Percentiles rank a stretch among this genome's conserved stretches.
phyloP scores from a whole-genome alignment of 2,329 filamentous ascomycete species.

The Hypoxylon sp. region DNA sequence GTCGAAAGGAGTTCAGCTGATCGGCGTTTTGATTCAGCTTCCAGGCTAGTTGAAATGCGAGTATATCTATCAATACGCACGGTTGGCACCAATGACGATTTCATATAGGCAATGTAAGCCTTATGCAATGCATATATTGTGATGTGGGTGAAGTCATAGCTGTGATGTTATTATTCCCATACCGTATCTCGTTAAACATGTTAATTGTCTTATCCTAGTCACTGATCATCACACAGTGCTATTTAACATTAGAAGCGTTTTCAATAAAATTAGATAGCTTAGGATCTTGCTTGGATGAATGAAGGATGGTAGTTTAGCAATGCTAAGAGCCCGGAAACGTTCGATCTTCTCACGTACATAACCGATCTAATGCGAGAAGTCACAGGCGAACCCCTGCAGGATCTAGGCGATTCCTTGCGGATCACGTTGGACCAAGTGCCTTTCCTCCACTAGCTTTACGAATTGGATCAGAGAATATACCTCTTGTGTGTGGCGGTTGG shows the following conservation, averaged over 20 bases:
- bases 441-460: constrained; percentile 37
- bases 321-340: constrained; percentile 23
- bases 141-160: not conserved
- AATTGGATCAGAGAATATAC: constrained; percentile 23
- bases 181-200: not conserved
- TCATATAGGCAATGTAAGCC: constrained; percentile 19
- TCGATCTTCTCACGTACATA: constrained; percentile 42
- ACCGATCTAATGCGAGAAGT: constrained; percentile 46
- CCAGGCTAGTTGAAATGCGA: constrained; percentile 22
- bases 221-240: not conserved
- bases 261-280: not conserved
- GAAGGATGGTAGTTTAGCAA: not conserved
- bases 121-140: not conserved
- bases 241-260: not conserved
- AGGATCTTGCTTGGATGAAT: not conserved
- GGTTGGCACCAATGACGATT: constrained; percentile 26
- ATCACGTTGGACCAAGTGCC: constrained; percentile 38
- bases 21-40: constrained; percentile 27
- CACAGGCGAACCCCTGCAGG: constrained; percentile 45
- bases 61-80: constrained; percentile 19
- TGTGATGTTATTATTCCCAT: not conserved
- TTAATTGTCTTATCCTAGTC: not conserved
- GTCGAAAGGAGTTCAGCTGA: constrained; percentile 29
- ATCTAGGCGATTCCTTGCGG: constrained; percentile 44
- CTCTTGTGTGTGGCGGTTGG: constrained; percentile 28